A percentile compares a stretch with the other conserved stretches of the same genome.
Conservation (phyloP, 345 rosid genomes). For the Pelargonium nanum region DNA sequence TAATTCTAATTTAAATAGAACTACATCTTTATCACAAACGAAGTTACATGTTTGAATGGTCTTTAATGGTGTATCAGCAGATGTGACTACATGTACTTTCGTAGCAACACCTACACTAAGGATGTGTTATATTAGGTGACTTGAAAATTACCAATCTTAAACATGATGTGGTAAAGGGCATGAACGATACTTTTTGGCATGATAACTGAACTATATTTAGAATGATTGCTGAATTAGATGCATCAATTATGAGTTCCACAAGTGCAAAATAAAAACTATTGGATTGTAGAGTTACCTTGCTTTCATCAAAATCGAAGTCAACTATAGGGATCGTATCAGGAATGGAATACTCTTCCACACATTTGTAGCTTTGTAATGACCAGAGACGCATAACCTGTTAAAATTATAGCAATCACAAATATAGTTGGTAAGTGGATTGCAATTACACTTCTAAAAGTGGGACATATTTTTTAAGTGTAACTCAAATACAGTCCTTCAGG, state of each 20-base stretch:
- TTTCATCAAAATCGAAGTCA: constrained; percentile 93
- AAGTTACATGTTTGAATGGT: background rate
- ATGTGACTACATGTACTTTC: background rate
- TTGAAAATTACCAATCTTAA: background rate
- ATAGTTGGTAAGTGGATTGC: too few relatives aligned
- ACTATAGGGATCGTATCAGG: constrained; percentile 44
- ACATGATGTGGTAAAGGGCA: background rate
- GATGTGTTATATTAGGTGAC: background rate
- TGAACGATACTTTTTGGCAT: background rate
- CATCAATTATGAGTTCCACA: background rate
- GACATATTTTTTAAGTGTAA: background rate
- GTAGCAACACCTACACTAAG: background rate
- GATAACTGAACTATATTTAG: background rate
- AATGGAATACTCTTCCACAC: constrained; percentile 59
- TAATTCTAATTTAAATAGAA: too few relatives aligned
- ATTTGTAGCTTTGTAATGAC: constrained; percentile 58
- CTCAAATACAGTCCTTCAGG: background rate
- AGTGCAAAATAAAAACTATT: background rate
- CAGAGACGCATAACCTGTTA: constrained; percentile 78
- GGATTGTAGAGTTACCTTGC: constrained; percentile 48
- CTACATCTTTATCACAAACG: too few relatives aligned
- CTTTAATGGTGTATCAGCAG: background rate
- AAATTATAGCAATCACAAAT: too few relatives aligned
- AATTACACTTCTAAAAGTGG: background rate
- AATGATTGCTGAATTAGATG: background rate